Conservation (phyloP, 1,139 yeast species). For the Sugiyamaella novakii region DNA sequence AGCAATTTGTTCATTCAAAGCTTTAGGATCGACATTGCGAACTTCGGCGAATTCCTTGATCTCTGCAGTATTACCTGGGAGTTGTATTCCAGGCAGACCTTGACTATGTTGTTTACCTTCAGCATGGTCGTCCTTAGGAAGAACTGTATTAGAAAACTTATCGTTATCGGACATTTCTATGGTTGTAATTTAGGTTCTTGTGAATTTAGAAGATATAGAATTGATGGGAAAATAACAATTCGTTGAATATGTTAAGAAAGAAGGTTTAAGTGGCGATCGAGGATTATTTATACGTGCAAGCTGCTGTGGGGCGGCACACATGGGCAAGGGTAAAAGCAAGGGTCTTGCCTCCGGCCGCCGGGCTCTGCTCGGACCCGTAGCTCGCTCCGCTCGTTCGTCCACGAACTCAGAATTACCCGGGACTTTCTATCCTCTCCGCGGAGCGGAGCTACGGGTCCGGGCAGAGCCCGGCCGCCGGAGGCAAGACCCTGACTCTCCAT, state of each 20-base stretch:
- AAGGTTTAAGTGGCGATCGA: neutral
- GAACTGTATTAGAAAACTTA: constrained; percentile 19
- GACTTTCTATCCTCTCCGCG: too few relatives aligned
- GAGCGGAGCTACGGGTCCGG: too few relatives aligned
- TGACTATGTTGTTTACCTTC: constrained; percentile 19
- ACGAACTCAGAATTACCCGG: too few relatives aligned
- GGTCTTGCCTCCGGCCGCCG: too few relatives aligned
- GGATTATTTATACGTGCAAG: neutral
- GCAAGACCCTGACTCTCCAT: too few relatives aligned
- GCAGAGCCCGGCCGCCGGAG: too few relatives aligned
- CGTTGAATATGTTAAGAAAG: neutral
- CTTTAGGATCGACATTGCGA: constrained; percentile 39
- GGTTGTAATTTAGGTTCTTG: neutral
- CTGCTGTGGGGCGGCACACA: neutral
- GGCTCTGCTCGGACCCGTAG: too few relatives aligned
- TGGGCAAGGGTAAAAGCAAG: constrained; percentile 8
- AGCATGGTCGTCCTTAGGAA: constrained; percentile 21
- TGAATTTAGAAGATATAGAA: neutral
- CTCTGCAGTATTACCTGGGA: constrained; percentile 20
- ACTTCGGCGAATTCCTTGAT: constrained; percentile 36
- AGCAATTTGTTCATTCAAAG: constrained; percentile 35
- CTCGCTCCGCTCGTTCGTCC: too few relatives aligned
- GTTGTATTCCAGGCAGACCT: constrained; percentile 22
- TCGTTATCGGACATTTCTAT: constrained; percentile 11
- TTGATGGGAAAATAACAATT: neutral